Percentiles rank a stretch among this genome's conserved stretches.
These are phyloP conservation scores for Xylaria acuta DNA, from an alignment of 495 filamentous ascomycete species.

Conservation along the genomic window DNA sequence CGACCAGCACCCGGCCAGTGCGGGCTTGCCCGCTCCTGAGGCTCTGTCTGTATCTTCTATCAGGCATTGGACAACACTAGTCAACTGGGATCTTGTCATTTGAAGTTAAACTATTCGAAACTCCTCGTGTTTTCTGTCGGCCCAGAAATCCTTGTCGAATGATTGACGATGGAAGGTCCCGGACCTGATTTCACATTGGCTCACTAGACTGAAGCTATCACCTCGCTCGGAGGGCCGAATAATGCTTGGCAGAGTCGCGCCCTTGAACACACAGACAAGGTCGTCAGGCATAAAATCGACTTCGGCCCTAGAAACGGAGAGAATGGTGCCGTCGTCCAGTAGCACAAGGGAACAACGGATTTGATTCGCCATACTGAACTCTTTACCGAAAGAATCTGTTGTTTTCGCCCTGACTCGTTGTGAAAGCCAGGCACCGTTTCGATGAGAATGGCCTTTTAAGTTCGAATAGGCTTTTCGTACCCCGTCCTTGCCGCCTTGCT, in stretches of 20 bases:
- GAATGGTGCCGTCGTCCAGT: conserved; percentile 6
- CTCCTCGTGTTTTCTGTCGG: background rate
- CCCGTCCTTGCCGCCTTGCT: background rate
- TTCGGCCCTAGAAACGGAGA: background rate
- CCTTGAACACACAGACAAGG: conserved; percentile 4
- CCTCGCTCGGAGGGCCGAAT: background rate
- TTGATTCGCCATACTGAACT: background rate
- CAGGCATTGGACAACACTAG: background rate
- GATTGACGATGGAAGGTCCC: background rate
- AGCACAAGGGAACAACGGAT: background rate
- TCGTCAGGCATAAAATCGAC: background rate
- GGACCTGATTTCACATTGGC: conserved; percentile 1
- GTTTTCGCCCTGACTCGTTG: background rate
- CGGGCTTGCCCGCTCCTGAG: background rate
- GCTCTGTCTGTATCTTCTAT: no score
- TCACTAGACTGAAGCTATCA: background rate
- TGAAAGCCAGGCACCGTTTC: background rate
- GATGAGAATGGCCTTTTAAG: background rate
- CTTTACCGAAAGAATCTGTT: conserved; percentile 3
- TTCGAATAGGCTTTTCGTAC: background rate
- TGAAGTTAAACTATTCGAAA: background rate
- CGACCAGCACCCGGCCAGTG: background rate
- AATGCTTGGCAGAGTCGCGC: background rate
- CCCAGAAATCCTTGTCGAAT: conserved; percentile 12
- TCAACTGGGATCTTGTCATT: background rate